phyloP scores from a whole-genome alignment of 2,329 filamentous ascomycete species.

The Epichloe coenophiala region DNA sequence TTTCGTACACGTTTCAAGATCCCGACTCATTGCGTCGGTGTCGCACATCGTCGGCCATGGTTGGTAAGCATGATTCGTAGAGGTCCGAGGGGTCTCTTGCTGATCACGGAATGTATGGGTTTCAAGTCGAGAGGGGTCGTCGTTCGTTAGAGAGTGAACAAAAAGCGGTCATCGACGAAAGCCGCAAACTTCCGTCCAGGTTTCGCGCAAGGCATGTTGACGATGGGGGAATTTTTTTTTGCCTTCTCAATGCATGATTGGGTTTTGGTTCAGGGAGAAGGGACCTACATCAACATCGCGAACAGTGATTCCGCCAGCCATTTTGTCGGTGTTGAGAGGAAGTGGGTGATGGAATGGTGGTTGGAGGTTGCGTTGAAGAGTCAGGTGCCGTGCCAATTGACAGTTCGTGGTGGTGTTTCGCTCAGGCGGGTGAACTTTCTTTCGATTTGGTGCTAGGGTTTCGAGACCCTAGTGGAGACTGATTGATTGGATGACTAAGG shows the following conservation, averaged over 20 bases:
- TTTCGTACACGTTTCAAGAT: neutral
- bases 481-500: conserved; percentile 11
- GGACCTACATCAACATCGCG: conserved; percentile 72
- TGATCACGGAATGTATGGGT: conserved; percentile 1
- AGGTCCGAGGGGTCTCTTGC: neutral
- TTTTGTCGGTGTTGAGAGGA: conserved; percentile 47
- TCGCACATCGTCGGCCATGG: neutral
- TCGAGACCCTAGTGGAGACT: conserved; percentile 16
- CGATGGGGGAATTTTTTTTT: too few relatives aligned
- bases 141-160: neutral
- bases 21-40: neutral
- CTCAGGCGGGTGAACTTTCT: conserved; percentile 13
- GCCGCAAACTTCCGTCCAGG: neutral
- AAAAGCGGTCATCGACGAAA: neutral
- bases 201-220: neutral
- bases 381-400: conserved; percentile 12
- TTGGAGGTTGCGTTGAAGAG: conserved; percentile 18
- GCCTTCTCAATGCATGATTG: neutral
- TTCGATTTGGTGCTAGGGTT: conserved; percentile 16
- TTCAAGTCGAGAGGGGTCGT: conserved; percentile 1
- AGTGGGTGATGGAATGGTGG: conserved; percentile 9
- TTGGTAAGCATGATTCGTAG: neutral
- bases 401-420: neutral
- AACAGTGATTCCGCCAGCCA: conserved; percentile 68
- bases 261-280: conserved; percentile 21